phyloP scores from a whole-genome alignment of 176 grass and related monocot species.

The Rhynchospora breviuscula region DNA sequence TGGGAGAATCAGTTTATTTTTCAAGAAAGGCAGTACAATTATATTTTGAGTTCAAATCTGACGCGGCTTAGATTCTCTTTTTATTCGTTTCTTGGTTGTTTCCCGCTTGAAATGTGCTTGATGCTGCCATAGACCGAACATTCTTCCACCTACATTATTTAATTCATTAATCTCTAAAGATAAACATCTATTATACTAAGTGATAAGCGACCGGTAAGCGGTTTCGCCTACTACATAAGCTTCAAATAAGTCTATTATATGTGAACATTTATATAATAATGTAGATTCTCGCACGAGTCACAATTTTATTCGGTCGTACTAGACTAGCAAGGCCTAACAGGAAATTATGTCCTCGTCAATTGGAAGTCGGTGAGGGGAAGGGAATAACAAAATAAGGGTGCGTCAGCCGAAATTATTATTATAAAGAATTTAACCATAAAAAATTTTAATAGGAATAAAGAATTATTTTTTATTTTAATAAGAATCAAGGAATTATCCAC shows the following conservation, averaged over 20 bases:
- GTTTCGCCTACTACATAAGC: not conserved
- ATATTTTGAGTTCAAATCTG: constrained; percentile 9
- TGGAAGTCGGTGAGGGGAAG: too few species aligned
- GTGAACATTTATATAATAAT: not conserved
- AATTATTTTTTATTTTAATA: too few species aligned
- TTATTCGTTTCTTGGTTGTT: constrained; percentile 21
- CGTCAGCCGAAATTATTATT: too few species aligned
- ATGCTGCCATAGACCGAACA: constrained; percentile 17
- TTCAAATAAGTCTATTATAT: not conserved
- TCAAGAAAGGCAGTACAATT: constrained; percentile 10
- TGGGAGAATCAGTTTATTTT: constrained; percentile 27
- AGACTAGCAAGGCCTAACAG: not conserved
- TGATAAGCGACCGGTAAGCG: not conserved
- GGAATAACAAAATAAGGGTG: too few species aligned
- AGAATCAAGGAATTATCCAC: too few species aligned
- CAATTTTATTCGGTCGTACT: not conserved
- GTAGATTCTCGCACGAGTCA: constrained; percentile 12
- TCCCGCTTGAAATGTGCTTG: constrained; percentile 6
- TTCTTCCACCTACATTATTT: constrained; percentile 2
- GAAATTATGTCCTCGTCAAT: not conserved
- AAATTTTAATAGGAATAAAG: too few species aligned
- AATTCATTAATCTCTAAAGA: not conserved
- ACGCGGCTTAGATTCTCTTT: constrained; percentile 8
- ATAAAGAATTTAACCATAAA: too few species aligned
- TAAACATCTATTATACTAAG: not conserved